Conservation (phyloP, 192 early-diverging fungal species). For the Coemansia sp. region DNA sequence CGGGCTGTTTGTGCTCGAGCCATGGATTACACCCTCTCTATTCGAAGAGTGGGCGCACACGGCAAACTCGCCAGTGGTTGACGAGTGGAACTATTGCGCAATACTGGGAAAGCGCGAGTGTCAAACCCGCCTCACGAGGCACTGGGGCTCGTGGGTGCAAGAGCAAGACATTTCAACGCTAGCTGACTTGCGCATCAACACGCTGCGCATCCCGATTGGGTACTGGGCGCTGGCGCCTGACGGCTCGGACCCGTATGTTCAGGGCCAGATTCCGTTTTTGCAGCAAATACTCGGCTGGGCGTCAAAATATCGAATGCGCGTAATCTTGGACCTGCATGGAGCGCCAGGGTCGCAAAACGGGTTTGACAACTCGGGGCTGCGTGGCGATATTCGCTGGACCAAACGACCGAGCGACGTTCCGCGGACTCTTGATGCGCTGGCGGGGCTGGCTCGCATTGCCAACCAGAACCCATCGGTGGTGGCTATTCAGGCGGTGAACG, state of each 20-base stretch:
- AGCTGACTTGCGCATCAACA: conserved; percentile 61
- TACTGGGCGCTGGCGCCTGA: conserved; percentile 66
- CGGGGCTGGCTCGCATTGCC: conserved; percentile 32
- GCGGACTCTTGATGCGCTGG: conserved; percentile 33
- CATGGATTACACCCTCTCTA: conserved; percentile 58
- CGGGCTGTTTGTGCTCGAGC: conserved; percentile 70
- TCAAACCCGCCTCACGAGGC: conserved; percentile 49
- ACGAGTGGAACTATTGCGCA: conserved; percentile 66
- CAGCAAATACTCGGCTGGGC: conserved; percentile 62
- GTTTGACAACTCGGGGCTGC: conserved; percentile 54
- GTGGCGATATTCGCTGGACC: conserved; percentile 48
- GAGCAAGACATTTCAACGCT: conserved; percentile 61
- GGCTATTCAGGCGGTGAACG: conserved; percentile 52
- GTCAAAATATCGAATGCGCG: conserved; percentile 61
- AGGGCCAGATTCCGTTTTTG: conserved; percentile 58
- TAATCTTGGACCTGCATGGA: conserved; percentile 69
- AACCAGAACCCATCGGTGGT: conserved; percentile 30
- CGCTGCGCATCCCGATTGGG: conserved; percentile 67
- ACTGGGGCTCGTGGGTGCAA: conserved; percentile 63
- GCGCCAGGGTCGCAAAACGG: conserved; percentile 76
- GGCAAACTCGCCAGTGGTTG: conserved; percentile 42
- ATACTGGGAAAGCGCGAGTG: conserved; percentile 59
- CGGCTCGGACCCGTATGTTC: conserved; percentile 61
- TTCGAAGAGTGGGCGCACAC: conserved; percentile 43
- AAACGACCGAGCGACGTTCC: conserved; percentile 27